These are phyloP conservation scores for Hypoxylon sp. DNA, from an alignment of 2,329 filamentous ascomycete genomes.

Conservation along the genomic window DNA sequence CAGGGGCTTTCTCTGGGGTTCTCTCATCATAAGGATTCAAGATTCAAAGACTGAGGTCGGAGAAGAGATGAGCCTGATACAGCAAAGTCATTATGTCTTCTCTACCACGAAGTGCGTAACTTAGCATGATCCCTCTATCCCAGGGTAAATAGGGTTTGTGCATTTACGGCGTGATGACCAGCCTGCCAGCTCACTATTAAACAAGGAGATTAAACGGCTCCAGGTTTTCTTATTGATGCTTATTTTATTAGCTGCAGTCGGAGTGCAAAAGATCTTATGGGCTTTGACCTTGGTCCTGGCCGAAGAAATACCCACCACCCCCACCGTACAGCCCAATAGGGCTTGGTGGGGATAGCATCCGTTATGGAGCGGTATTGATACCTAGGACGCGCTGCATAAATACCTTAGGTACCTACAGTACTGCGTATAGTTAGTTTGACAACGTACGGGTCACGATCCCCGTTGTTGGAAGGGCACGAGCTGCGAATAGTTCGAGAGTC, in stretches of 20 bases:
- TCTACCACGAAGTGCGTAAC: not conserved
- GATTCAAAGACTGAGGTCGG: conserved; percentile 15
- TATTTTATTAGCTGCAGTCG: not conserved
- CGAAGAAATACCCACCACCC: conserved; percentile 14
- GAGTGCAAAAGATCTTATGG: conserved; percentile 1
- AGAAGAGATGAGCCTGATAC: conserved; percentile 16
- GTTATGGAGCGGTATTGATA: not conserved
- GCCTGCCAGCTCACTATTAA: conserved; percentile 3
- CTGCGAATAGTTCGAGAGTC: too few relatives aligned
- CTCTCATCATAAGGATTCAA: conserved; percentile 14
- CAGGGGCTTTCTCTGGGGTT: conserved; percentile 1
- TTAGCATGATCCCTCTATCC: not conserved
- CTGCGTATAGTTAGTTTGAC: too few relatives aligned
- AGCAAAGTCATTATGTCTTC: not conserved
- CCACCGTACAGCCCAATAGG: conserved; percentile 15
- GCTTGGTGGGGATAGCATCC: conserved; percentile 18
- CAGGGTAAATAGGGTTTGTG: not conserved
- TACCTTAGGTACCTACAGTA: too few relatives aligned
- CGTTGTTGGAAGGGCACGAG: too few relatives aligned
- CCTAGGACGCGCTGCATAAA: conserved; percentile 5
- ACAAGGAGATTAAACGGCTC: conserved; percentile 8
- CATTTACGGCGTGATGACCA: not conserved
- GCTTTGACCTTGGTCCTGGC: conserved; percentile 17
- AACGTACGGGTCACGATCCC: not conserved
- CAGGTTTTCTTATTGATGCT: conserved; percentile 4